phyloP scores from a whole-genome alignment of 176 grass and related monocot genomes.

The Eremochloa ophiuroides region DNA sequence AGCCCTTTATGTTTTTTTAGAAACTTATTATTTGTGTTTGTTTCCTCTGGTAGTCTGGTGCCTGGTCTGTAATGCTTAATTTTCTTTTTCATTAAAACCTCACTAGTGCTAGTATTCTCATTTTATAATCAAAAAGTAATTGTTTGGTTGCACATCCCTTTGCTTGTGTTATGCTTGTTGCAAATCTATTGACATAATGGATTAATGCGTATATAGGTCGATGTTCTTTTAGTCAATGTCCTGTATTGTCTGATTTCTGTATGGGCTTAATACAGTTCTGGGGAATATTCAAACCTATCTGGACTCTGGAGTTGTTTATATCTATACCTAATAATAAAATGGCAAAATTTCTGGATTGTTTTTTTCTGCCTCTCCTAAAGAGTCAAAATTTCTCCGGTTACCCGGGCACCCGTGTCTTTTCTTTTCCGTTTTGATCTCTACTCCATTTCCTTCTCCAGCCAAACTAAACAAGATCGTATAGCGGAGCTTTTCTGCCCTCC shows the following conservation, averaged over 20 bases:
- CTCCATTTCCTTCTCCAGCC: no score
- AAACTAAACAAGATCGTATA: no score
- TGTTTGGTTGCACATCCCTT: neutral
- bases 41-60: neutral
- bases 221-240: neutral
- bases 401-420: no score
- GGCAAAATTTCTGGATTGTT: no score
- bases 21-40: neutral
- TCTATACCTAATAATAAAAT: no score
- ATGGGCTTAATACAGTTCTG: neutral
- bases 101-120: neutral
- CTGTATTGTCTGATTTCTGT: neutral
- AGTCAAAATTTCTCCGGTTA: no score
- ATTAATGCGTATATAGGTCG: neutral
- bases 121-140: conserved; percentile 6
- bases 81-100: neutral
- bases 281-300: neutral
- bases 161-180: conserved; percentile 2
- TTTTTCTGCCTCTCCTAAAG: no score
- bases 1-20: neutral
- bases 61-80: no score
- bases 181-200: neutral
- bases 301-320: neutral
- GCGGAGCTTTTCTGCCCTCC: no score
- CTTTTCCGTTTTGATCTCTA: no score